Conservation (phyloP, 352 stramenopile species). For the Phytopythium sindhum region DNA sequence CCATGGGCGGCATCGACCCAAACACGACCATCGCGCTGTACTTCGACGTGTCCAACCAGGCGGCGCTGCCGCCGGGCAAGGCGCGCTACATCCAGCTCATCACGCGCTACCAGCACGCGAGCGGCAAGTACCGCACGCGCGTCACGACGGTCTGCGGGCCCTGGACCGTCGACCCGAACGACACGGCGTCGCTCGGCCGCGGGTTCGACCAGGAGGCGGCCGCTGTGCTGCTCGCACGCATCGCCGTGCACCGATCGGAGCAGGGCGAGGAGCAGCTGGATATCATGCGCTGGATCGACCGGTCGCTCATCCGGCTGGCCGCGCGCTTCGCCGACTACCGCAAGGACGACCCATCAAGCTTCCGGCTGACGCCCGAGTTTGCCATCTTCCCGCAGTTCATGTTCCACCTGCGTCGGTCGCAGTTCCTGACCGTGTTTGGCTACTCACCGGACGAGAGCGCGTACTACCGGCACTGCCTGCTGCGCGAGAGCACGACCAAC, state of each 20-base stretch:
- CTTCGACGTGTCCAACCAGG: conserved; percentile 96
- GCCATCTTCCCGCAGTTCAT: conserved; percentile 99
- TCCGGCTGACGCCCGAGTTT: conserved; percentile 96
- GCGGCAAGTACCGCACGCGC: conserved; percentile 93
- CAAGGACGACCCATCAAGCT: conserved; percentile 97
- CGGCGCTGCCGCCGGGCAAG: conserved; percentile 73
- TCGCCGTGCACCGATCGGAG: conserved; percentile 84
- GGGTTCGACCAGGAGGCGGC: conserved; percentile 99
- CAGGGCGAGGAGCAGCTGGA: conserved; percentile 84
- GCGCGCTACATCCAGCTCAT: conserved; percentile 97
- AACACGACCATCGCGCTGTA: conserved; percentile 98
- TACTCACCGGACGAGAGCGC: conserved; percentile 98
- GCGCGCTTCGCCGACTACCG: conserved; percentile 99
- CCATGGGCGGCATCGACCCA: conserved; percentile 96
- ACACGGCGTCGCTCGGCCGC: conserved; percentile 90
- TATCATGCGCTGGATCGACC: conserved; percentile 92
- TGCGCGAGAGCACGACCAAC: conserved; percentile 97
- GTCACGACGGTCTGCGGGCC: conserved; percentile 97
- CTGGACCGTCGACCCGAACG: conserved; percentile 92
- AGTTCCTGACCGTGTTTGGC: conserved; percentile 99
- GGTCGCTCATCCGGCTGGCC: conserved; percentile 97
- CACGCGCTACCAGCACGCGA: conserved; percentile 98
- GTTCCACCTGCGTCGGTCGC: conserved; percentile 98
- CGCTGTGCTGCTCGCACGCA: conserved; percentile 94
- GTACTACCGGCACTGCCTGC: conserved; percentile 95